Evolutionary conservation across 78 protist species (phyloP).

Genomic region (Cavenderia fasciculata): DNA sequence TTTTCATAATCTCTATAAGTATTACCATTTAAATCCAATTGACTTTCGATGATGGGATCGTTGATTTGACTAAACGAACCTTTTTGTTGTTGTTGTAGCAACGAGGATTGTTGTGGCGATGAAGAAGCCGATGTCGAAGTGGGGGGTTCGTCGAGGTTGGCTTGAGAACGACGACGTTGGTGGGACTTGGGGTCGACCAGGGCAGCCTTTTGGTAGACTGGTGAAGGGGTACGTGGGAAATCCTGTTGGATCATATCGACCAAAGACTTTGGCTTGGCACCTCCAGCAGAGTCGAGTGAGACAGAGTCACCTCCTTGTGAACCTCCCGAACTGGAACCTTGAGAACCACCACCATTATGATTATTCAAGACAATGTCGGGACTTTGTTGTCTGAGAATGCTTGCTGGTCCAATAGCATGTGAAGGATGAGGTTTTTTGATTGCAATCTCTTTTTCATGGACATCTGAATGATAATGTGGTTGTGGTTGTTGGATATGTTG

Average conservation of each 20-base stretch:
- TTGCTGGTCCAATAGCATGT: conserved; percentile 39
- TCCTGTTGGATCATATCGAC: conserved; percentile 85
- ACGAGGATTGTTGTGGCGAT: not conserved
- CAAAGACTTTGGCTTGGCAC: conserved; percentile 66
- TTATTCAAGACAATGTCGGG: conserved; percentile 39
- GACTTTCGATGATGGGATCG: not conserved
- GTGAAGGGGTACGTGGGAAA: conserved; percentile 90
- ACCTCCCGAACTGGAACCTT: not conserved
- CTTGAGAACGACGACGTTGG: conserved; percentile 53
- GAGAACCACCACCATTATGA: not conserved
- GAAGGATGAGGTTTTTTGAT: conserved; percentile 66
- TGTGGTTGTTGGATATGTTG: conserved; percentile 14
- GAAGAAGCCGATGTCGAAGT: not conserved
- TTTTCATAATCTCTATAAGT: not conserved
- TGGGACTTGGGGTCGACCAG: conserved; percentile 46
- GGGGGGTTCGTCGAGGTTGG: conserved; percentile 8
- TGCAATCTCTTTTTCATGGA: not conserved
- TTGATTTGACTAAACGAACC: not conserved
- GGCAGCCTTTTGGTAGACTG: conserved; percentile 79
- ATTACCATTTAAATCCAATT: not conserved
- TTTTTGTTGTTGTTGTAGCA: not conserved
- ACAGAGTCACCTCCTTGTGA: not conserved
- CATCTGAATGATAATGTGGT: not conserved
- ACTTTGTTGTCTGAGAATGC: conserved; percentile 27
- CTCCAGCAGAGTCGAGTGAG: not conserved